Conservation (phyloP, 202 grass and related monocot genomes). For the Cymbopogon flexuosus region DNA sequence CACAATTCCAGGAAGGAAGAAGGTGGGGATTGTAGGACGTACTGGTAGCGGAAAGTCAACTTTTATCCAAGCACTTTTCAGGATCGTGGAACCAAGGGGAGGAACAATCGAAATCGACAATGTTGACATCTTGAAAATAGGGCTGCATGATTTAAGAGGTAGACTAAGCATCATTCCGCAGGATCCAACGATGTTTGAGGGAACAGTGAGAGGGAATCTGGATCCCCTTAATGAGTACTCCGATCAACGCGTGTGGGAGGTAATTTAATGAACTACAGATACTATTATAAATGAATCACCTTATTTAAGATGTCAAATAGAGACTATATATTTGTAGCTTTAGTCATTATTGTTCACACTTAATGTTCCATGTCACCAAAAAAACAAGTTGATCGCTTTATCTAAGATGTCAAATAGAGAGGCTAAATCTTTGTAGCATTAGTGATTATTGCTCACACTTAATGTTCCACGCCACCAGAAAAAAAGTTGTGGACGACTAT, state of each 20-base stretch:
- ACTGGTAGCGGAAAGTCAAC: constrained; percentile 95
- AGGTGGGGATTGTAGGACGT: constrained; percentile 11
- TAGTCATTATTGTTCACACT: neutral
- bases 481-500: neutral
- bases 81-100: constrained; percentile 75
- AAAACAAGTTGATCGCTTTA: neutral
- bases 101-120: constrained; percentile 80
- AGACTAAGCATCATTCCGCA: constrained; percentile 94
- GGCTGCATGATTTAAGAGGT: constrained; percentile 81
- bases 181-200: constrained; percentile 91
- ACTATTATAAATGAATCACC: neutral
- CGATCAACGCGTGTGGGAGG: constrained; percentile 84
- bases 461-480: neutral
- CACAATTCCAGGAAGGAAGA: too few relatives aligned
- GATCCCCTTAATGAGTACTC: constrained; percentile 81
- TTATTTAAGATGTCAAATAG: neutral
- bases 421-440: neutral
- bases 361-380: neutral
- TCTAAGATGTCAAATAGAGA: neutral
- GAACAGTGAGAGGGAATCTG: constrained; percentile 85
- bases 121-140: constrained; percentile 84
- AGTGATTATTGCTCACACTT: neutral
- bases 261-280: constrained; percentile 39
- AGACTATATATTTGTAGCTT: neutral
- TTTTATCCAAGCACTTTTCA: constrained; percentile 86